Conservation (phyloP, 2,329 filamentous ascomycete species). For the Monosporascus sp. region DNA sequence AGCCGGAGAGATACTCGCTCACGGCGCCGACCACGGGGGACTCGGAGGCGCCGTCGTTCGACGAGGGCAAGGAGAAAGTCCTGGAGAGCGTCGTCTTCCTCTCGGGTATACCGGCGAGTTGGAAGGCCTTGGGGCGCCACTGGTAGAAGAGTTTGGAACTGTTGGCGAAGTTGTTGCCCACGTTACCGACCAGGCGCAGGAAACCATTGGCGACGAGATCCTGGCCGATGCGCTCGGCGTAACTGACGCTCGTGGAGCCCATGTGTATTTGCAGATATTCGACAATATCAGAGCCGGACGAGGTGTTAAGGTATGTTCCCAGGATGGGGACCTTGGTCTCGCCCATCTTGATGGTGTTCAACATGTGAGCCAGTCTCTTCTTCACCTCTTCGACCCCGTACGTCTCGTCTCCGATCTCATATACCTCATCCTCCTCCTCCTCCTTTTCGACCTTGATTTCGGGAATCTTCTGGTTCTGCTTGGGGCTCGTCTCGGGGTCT, state of each 20-base stretch:
- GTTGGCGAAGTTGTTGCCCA: constrained; percentile 93
- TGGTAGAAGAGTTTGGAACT: constrained; percentile 97
- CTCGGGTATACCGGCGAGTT: constrained; percentile 80
- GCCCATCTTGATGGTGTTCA: constrained; percentile 78
- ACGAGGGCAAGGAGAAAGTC: constrained; percentile 66
- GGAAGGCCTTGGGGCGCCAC: constrained; percentile 90
- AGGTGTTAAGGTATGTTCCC: constrained; percentile 91
- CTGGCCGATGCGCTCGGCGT: constrained; percentile 91
- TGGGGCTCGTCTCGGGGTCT: constrained; percentile 69
- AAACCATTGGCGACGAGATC: constrained; percentile 84
- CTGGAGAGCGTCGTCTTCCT: constrained; percentile 72
- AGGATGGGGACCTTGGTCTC: constrained; percentile 95
- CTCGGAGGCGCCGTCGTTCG: constrained; percentile 56
- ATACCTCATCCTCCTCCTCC: constrained; percentile 63
- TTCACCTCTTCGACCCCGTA: constrained; percentile 85
- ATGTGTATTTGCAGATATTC: constrained; percentile 91
- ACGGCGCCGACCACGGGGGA: constrained; percentile 79
- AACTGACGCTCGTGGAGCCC: constrained; percentile 76
- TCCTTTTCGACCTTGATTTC: constrained; percentile 80
- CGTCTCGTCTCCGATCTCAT: constrained; percentile 85
- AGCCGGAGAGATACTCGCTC: constrained; percentile 82
- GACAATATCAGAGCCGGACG: constrained; percentile 85
- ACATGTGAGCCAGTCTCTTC: constrained; percentile 80
- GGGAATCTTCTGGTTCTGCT: constrained; percentile 54
- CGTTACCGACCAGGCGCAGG: constrained; percentile 84